phyloP scores from a whole-genome alignment of 2,329 filamentous ascomycete genomes.

The Ophiocordyceps australis region DNA sequence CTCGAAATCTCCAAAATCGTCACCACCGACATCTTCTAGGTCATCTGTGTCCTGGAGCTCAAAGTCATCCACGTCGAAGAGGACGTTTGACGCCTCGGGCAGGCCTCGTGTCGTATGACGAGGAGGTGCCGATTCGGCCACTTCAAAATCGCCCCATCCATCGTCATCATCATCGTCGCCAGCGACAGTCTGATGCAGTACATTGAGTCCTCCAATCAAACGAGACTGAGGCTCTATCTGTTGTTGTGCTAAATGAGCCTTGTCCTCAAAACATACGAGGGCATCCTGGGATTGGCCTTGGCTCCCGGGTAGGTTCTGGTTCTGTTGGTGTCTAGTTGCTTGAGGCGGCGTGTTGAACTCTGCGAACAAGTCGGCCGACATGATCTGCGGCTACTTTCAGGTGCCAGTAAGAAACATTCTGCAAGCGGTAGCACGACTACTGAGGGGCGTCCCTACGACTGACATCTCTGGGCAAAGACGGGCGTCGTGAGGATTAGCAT shows the following conservation, averaged over 20 bases:
- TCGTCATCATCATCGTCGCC: conserved; percentile 45
- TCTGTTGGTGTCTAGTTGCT: conserved; percentile 3
- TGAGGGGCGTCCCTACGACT: too few species aligned
- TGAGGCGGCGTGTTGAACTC: conserved; percentile 30
- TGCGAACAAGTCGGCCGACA: conserved; percentile 50
- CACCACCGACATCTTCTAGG: conserved; percentile 30
- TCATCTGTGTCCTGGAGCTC: conserved; percentile 20
- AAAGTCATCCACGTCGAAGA: conserved; percentile 48
- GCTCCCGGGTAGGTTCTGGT: conserved; percentile 3
- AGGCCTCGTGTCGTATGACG: conserved; percentile 4
- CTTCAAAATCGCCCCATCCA: conserved; percentile 51
- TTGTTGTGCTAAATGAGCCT: too few species aligned
- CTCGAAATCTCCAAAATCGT: conserved; percentile 43
- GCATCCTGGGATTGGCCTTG: conserved; percentile 6
- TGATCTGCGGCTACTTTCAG: conserved; percentile 16
- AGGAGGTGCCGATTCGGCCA: conserved; percentile 20
- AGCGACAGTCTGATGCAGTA: not conserved
- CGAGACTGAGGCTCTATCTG: too few species aligned
- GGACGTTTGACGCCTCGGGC: conserved; percentile 26
- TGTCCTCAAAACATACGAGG: too few species aligned
- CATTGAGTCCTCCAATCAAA: too few species aligned
- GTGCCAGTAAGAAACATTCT: too few species aligned
- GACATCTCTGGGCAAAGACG: too few species aligned
- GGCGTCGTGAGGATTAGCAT: too few species aligned
- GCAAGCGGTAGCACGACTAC: not conserved